Percentiles rank a stretch among this genome's conserved stretches.
Evolutionary conservation across 2,329 filamentous ascomycete species (phyloP).

Genomic region (Coniosporium tulheliwenetii): DNA sequence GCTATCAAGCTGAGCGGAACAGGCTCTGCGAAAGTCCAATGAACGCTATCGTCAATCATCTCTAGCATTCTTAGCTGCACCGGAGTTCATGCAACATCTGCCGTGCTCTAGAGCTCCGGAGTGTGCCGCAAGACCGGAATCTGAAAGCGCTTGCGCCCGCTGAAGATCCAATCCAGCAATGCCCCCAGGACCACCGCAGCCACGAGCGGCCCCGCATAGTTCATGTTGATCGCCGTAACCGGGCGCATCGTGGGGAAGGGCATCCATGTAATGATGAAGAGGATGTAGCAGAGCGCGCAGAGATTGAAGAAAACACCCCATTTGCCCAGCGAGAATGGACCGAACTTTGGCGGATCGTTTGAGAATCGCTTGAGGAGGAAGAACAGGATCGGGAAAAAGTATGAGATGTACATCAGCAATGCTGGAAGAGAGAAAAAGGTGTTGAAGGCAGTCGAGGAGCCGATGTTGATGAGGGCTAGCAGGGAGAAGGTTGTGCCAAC

Average conservation of each 20-base stretch:
- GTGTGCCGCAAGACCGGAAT: not conserved
- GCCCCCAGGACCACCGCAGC: conserved; percentile 36
- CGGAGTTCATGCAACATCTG: no score
- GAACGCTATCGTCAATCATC: no score
- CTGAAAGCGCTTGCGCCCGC: conserved; percentile 2
- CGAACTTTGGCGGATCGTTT: conserved; percentile 6
- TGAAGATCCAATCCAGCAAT: conserved; percentile 4
- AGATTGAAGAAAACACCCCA: conserved; percentile 9
- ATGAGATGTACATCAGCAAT: conserved; percentile 38
- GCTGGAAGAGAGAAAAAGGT: conserved; percentile 39
- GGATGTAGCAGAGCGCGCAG: conserved; percentile 12
- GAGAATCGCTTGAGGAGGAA: conserved; percentile 27
- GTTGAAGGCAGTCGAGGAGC: conserved; percentile 30
- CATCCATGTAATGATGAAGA: conserved; percentile 25
- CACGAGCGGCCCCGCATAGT: conserved; percentile 44
- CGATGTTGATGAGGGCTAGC: conserved; percentile 33
- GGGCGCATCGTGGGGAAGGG: conserved; percentile 37
- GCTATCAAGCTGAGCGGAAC: no score
- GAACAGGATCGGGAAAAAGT: conserved; percentile 39
- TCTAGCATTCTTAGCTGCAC: no score
- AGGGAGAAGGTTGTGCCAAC: conserved; percentile 32
- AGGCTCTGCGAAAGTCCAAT: no score
- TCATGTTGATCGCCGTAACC: conserved; percentile 36
- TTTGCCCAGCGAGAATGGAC: conserved; percentile 6
- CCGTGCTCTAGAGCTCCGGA: no score